phyloP scores from a whole-genome alignment of 495 filamentous ascomycete genomes.

The Penicillium pancosmium region DNA sequence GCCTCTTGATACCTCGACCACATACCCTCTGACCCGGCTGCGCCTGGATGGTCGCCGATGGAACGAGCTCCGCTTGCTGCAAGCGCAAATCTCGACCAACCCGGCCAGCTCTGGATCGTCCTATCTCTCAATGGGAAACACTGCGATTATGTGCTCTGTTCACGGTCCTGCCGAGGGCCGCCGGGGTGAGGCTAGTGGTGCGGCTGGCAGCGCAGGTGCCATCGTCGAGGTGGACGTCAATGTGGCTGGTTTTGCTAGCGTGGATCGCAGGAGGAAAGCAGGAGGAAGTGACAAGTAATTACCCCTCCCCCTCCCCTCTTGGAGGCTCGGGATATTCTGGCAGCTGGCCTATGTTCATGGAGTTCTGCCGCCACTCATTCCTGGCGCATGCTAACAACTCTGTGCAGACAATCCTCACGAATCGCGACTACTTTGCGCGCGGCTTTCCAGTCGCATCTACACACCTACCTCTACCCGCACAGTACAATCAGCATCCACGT shows the following conservation, averaged over 20 bases:
- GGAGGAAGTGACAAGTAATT: constrained; percentile 72
- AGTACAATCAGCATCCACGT: constrained; percentile 79
- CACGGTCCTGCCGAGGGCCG: constrained; percentile 75
- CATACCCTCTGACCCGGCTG: constrained; percentile 80
- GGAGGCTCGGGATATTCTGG: too few species aligned
- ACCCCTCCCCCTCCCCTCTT: too few species aligned
- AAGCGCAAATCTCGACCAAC: constrained; percentile 89
- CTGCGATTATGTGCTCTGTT: constrained; percentile 91
- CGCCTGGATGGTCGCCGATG: constrained; percentile 93
- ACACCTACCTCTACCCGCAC: constrained; percentile 89
- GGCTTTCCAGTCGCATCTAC: constrained; percentile 71
- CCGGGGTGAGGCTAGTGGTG: constrained; percentile 48
- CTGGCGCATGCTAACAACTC: constrained; percentile 18
- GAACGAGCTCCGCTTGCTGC: constrained; percentile 93
- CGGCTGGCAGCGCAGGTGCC: constrained; percentile 54
- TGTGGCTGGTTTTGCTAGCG: constrained; percentile 83
- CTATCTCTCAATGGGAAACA: constrained; percentile 95
- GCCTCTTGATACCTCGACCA: constrained; percentile 87
- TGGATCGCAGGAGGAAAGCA: constrained; percentile 76
- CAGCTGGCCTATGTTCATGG: too few species aligned
- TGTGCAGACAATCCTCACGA: constrained; percentile 71
- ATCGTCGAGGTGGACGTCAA: constrained; percentile 81
- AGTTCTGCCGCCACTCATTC: too few species aligned
- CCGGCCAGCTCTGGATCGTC: constrained; percentile 85
- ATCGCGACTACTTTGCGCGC: constrained; percentile 74